Evolutionary conservation across 208 protist species (phyloP).

Genomic region (Angomonas deanei): DNA sequence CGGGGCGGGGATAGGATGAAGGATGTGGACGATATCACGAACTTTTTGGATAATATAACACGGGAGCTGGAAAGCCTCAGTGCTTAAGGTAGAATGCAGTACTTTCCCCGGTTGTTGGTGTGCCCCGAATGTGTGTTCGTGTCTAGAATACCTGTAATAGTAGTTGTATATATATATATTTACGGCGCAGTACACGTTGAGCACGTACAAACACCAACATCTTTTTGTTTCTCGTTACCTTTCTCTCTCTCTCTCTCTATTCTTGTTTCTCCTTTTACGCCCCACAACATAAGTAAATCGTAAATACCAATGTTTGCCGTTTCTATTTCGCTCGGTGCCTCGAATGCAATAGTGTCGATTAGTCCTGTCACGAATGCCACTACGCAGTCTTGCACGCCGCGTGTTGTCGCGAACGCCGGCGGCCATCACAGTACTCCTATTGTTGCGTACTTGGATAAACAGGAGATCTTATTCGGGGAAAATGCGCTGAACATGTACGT

Average conservation of each 20-base stretch:
- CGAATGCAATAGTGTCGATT: slow-evolving; percentile 68
- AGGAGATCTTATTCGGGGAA: slow-evolving; percentile 77
- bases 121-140: not conserved
- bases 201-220: no score
- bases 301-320: slow-evolving; percentile 79
- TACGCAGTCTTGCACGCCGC: slow-evolving; percentile 3
- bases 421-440: slow-evolving; percentile 72
- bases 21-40: slow-evolving; percentile 29
- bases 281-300: slow-evolving; percentile 8
- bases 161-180: no score
- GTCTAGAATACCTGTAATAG: no score
- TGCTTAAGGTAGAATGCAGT: not conserved
- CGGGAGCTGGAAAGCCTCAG: slow-evolving; percentile 65
- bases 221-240: not conserved
- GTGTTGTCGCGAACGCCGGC: slow-evolving; percentile 67
- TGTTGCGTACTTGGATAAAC: slow-evolving; percentile 60
- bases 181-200: no score
- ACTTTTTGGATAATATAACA: slow-evolving; percentile 72
- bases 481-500: slow-evolving; percentile 60
- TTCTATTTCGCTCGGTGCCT: slow-evolving; percentile 74
- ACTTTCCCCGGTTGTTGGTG: not conserved
- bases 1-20: no score
- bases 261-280: slow-evolving; percentile 2
- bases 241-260: slow-evolving; percentile 7
- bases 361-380: slow-evolving; percentile 18